Percentiles rank a stretch among this genome's conserved stretches.
Conservation (phyloP, 345 rosid genomes). For the Gossypium herbaceum region DNA sequence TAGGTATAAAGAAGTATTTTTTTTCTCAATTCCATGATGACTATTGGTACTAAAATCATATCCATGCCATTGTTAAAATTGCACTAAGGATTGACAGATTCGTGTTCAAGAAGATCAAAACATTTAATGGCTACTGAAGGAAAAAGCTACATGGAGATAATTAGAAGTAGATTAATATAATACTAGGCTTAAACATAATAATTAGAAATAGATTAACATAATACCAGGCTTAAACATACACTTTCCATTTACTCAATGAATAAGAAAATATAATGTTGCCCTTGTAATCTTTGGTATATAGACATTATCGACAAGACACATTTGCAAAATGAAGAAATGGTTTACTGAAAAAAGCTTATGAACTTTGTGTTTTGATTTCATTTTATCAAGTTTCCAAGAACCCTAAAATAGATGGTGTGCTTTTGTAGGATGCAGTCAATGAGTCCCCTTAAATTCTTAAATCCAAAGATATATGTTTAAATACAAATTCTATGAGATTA, state of each 20-base stretch:
- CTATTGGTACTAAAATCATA: neutral
- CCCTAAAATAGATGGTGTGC: too few species aligned
- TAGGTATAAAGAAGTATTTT: constrained; percentile 20
- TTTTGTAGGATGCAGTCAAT: too few species aligned
- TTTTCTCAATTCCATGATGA: neutral
- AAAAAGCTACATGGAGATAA: neutral
- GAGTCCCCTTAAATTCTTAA: too few species aligned
- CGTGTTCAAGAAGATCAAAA: neutral
- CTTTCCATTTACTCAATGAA: neutral
- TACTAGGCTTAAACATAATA: neutral
- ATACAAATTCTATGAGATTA: too few species aligned
- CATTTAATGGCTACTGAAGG: neutral
- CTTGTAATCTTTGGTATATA: neutral
- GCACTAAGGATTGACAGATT: neutral
- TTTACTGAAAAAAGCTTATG: too few species aligned
- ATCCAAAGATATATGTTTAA: too few species aligned
- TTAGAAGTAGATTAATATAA: neutral
- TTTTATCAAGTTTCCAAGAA: too few species aligned
- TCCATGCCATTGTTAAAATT: neutral
- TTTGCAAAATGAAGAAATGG: too few species aligned
- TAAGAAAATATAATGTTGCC: neutral
- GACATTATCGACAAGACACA: neutral
- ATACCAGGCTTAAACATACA: neutral
- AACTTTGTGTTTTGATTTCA: too few species aligned
- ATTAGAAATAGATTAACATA: neutral